A percentile compares a stretch with the other conserved stretches of the same genome.
Conservation (phyloP, 108 stramenopile species). For the Craspedostauros australis region DNA sequence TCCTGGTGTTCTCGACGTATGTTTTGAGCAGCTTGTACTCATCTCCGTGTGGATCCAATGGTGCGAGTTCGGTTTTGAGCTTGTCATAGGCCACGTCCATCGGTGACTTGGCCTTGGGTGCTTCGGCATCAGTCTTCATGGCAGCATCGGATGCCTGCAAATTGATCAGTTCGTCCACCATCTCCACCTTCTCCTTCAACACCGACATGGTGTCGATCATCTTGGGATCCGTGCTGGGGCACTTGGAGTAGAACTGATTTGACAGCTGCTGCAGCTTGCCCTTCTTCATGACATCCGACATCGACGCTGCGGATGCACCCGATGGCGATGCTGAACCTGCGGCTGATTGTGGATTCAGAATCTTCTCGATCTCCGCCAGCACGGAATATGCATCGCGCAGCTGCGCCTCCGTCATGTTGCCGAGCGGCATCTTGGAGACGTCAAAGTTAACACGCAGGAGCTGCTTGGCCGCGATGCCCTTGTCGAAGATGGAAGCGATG, state of each 20-base stretch:
- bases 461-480: neutral
- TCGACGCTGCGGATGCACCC: neutral
- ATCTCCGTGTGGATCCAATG: neutral
- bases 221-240: neutral
- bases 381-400: conserved; percentile 4
- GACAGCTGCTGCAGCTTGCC: neutral
- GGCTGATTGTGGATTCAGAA: conserved; percentile 1
- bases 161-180: conserved; percentile 8
- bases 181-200: conserved; percentile 5
- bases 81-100: conserved; percentile 1
- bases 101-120: neutral
- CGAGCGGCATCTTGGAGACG: conserved; percentile 5
- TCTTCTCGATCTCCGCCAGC: neutral
- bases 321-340: too few species aligned
- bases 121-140: neutral
- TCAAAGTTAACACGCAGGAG: conserved; percentile 1
- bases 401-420: neutral
- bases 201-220: conserved; percentile 4
- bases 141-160: conserved; percentile 2
- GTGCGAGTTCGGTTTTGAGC: neutral
- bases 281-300: too few species aligned
- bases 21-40: neutral
- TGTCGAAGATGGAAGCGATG: neutral
- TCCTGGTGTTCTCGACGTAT: conserved; percentile 7
- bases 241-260: conserved; percentile 7